Evolutionary conservation across 768 basidiomycete species (phyloP), one percentile per base, ranked within the genome.

Genomic region (Suillus ampliporus): DNA sequence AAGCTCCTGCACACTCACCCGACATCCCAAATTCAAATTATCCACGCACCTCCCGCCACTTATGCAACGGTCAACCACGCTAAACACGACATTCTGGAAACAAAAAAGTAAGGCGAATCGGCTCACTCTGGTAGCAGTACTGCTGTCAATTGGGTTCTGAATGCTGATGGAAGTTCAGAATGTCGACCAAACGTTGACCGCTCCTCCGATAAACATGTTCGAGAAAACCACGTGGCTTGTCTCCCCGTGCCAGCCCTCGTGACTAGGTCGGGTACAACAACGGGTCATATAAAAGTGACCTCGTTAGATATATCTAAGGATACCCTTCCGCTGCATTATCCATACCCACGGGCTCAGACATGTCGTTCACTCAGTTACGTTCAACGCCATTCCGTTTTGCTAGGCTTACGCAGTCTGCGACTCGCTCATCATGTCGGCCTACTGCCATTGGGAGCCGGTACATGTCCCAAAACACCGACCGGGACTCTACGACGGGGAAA

Each of bases 401-500:
- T 38, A 61, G 60, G 41, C 63, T 64, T 21, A 51, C 48, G 5
- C 63, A 38, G 17, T 34, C 50, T 60, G 60, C 47, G 2, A 51
- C 31, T 26, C 10, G 41, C 4, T 48, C 47, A 6, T 15, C 63
- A 61, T 66, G 69, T 67, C 68, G 61, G 46, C 1, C 51, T 31
- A 69, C 67, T 52, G 47, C 56, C 13, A 34, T 21, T 54, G 54
- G 56, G 38, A 40, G 34, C 53, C 64, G 54, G 50, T 44, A 61
- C 54, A 69, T 61, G 58, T 67, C 64, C 53, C 68, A 38, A 34
- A 50, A 53, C 41, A 48, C 57, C 35, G 46, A 34, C 21, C 52
- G 67, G 17, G 83, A 85, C 68, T 73, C 79, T 17, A 82, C 83
- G 79, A 86, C 84, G 19, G 84, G 84, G 47, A 83, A 86, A 71